These are phyloP conservation scores for Mycena latifolia DNA, from an alignment of 768 basidiomycete genomes.

Conservation along the genomic window DNA sequence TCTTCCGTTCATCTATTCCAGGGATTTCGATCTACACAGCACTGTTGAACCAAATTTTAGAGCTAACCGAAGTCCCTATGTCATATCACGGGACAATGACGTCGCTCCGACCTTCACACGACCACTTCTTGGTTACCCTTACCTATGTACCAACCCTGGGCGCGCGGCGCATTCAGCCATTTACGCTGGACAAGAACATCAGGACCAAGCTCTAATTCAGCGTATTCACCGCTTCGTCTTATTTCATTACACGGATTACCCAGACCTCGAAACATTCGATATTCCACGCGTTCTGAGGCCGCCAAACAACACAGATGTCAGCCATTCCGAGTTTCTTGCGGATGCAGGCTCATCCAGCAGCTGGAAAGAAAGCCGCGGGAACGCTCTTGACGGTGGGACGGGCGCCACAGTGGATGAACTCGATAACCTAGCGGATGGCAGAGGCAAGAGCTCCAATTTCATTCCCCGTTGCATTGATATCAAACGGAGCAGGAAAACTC, in stretches of 20 bases:
- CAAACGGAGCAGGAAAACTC: constrained; percentile 61
- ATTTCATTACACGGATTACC: not conserved
- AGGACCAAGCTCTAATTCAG: not conserved
- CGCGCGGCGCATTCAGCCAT: not conserved
- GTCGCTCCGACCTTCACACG: no score
- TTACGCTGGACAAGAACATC: not conserved
- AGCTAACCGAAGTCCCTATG: no score
- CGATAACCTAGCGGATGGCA: constrained; percentile 17
- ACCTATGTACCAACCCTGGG: not conserved
- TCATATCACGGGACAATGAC: no score
- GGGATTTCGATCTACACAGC: no score
- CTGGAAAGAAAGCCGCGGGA: constrained; percentile 19
- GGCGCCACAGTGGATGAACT: constrained; percentile 10
- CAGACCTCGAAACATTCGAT: constrained; percentile 6
- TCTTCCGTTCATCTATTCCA: no score
- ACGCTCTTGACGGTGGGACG: constrained; percentile 10
- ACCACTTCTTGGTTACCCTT: not conserved
- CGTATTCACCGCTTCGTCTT: not conserved
- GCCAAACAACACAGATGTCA: constrained; percentile 30
- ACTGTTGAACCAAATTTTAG: no score
- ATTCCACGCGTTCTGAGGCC: constrained; percentile 21
- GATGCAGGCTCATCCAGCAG: constrained; percentile 7
- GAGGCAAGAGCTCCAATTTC: constrained; percentile 1
- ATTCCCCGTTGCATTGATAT: not conserved
- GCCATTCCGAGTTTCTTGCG: constrained; percentile 27